phyloP scores from a whole-genome alignment of 495 filamentous ascomycete genomes.

The Xylaria scruposa region DNA sequence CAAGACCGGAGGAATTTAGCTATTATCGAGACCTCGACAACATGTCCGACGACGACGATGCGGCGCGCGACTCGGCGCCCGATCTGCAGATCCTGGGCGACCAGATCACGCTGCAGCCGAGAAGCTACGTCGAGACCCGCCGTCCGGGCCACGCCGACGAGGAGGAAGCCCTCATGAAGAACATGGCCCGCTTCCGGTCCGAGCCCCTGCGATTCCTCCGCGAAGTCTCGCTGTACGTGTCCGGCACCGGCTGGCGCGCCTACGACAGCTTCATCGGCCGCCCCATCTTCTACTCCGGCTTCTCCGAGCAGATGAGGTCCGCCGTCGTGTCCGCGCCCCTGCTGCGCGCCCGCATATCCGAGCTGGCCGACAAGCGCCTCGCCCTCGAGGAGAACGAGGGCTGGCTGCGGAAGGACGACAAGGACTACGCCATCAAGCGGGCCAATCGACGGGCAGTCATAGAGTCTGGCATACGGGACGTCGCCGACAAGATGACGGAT shows the following conservation, averaged over 20 bases:
- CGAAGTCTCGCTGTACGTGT: conserved; percentile 88
- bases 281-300: conserved; percentile 91
- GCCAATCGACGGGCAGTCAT: conserved; percentile 67
- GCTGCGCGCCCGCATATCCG: conserved; percentile 72
- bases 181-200: conserved; percentile 78
- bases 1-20: conserved; percentile 5
- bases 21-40: conserved; percentile 18
- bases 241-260: conserved; percentile 89
- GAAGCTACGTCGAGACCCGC: conserved; percentile 67
- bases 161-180: conserved; percentile 77
- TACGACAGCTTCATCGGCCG: conserved; percentile 92
- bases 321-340: conserved; percentile 75
- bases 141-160: conserved; percentile 46
- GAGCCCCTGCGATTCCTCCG: conserved; percentile 77
- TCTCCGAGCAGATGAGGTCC: conserved; percentile 85
- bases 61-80: conserved; percentile 65
- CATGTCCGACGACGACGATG: conserved; percentile 47
- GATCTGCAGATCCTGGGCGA: conserved; percentile 84
- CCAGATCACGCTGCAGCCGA: conserved; percentile 79
- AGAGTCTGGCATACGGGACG: conserved; percentile 65
- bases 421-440: conserved; percentile 61
- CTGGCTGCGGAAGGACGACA: conserved; percentile 62
- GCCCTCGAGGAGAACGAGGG: conserved; percentile 78
- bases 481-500: conserved; percentile 83
- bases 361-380: conserved; percentile 77